Conservation (phyloP, 2,329 filamentous ascomycete genomes). For the Coniochaeta hoffmannii region DNA sequence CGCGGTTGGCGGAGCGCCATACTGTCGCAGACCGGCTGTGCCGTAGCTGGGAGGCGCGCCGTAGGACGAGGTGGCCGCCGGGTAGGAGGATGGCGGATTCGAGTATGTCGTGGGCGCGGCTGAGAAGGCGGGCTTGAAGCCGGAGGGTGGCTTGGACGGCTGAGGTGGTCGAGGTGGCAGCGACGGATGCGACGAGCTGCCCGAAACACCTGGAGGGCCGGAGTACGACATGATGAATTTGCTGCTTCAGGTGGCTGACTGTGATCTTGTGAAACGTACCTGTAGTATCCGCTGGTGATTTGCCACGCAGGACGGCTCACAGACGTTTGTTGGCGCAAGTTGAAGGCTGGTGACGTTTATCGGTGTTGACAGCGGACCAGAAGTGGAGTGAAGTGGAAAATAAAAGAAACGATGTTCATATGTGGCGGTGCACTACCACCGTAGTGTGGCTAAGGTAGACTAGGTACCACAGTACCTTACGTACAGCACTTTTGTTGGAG, state of each 20-base stretch:
- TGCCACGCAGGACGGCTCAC: background rate
- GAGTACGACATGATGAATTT: slow-evolving; percentile 78
- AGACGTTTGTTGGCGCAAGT: background rate
- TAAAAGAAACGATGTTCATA: background rate
- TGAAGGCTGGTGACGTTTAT: background rate
- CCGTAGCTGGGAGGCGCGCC: slow-evolving; percentile 12
- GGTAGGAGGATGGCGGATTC: slow-evolving; percentile 23
- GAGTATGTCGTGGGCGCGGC: slow-evolving; percentile 26
- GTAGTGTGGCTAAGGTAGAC: background rate
- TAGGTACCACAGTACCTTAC: no score
- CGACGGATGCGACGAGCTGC: slow-evolving; percentile 45
- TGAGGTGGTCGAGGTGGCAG: slow-evolving; percentile 70
- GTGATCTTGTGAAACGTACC: background rate
- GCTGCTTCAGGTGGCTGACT: slow-evolving; percentile 19
- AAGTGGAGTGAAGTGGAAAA: background rate
- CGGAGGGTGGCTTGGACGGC: slow-evolving; percentile 38
- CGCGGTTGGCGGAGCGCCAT: slow-evolving; percentile 30
- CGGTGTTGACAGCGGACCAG: background rate
- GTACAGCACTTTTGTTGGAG: no score
- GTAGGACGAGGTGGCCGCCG: slow-evolving; percentile 7
- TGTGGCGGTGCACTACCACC: background rate
- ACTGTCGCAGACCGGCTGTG: slow-evolving; percentile 19
- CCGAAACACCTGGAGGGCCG: slow-evolving; percentile 69
- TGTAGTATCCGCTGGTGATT: background rate
- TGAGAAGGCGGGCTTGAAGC: slow-evolving; percentile 46